Percentiles rank a stretch among this genome's conserved stretches.
Conservation (phyloP, 805 yeast genomes). For the Saturnispora kantuleensis region DNA sequence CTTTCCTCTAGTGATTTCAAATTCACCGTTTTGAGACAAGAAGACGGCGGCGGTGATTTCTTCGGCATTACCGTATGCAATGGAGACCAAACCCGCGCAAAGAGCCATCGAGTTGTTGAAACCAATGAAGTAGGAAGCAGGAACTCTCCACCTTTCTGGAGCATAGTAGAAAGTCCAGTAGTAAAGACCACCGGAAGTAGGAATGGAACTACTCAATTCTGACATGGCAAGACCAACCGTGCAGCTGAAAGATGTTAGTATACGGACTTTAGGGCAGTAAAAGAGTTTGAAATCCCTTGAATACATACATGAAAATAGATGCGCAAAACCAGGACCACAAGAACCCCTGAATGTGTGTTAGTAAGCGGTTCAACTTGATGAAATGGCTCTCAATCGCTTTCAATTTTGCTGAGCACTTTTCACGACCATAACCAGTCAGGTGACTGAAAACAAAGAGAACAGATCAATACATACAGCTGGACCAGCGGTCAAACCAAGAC, state of each 20-base stretch:
- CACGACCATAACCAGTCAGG: too few species aligned
- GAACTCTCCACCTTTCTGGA: constrained; percentile 43
- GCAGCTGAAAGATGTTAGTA: constrained; percentile 13
- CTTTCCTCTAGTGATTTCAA: constrained; percentile 38
- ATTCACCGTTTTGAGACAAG: constrained; percentile 29
- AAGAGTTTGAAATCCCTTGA: too few species aligned
- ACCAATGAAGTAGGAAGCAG: constrained; percentile 52
- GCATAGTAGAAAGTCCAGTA: constrained; percentile 58
- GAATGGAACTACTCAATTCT: constrained; percentile 57
- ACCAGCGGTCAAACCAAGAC: constrained; percentile 50
- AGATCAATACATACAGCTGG: constrained; percentile 30
- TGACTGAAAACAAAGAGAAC: too few species aligned
- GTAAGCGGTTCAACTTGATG: too few species aligned
- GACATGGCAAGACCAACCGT: constrained; percentile 55
- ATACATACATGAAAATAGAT: constrained; percentile 33
- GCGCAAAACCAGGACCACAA: constrained; percentile 55
- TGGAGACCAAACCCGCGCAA: constrained; percentile 53
- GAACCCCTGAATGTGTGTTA: constrained; percentile 21
- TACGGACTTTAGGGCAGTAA: too few species aligned
- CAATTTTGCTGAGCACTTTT: too few species aligned
- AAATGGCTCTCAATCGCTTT: too few species aligned
- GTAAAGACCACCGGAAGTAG: constrained; percentile 61
- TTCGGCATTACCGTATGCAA: constrained; percentile 45
- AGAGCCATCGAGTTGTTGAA: constrained; percentile 60
- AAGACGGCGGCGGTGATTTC: constrained; percentile 45